Conservation (phyloP, 2,329 filamentous ascomycete genomes). For the Epichloe bromicola region DNA sequence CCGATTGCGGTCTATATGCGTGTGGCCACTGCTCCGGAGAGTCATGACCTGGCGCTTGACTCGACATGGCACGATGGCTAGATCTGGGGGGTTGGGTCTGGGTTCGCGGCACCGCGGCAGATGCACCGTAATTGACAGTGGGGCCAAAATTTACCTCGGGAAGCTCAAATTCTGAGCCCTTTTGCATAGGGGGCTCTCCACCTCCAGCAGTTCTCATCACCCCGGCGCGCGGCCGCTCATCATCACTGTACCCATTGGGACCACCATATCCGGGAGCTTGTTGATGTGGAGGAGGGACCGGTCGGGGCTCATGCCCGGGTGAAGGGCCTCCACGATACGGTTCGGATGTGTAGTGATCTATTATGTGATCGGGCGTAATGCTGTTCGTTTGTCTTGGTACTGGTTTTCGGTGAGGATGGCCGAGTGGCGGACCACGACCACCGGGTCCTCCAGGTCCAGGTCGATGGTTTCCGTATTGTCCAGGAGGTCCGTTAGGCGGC, state of each 20-base stretch:
- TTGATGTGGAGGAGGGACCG: slow-evolving; percentile 10
- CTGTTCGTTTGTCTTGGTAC: slow-evolving; percentile 15
- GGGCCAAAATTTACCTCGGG: slow-evolving; percentile 77
- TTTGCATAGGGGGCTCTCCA: slow-evolving; percentile 18
- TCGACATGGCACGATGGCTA: background rate
- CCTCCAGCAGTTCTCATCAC: slow-evolving; percentile 66
- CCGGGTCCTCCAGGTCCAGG: slow-evolving; percentile 15
- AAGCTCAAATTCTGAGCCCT: slow-evolving; percentile 37
- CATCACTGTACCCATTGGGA: slow-evolving; percentile 34
- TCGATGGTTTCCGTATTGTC: slow-evolving; percentile 8
- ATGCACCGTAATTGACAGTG: slow-evolving; percentile 52
- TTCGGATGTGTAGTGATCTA: slow-evolving; percentile 24
- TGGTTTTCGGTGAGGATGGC: slow-evolving; percentile 16
- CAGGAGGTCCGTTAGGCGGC: slow-evolving; percentile 8
- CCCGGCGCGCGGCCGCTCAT: slow-evolving; percentile 60
- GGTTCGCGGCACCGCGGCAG: slow-evolving; percentile 16
- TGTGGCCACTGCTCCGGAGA: slow-evolving; percentile 16
- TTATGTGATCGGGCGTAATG: slow-evolving; percentile 25
- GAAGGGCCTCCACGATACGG: slow-evolving; percentile 10
- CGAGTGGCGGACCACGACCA: slow-evolving; percentile 13
- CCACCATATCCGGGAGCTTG: slow-evolving; percentile 34
- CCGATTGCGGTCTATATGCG: slow-evolving; percentile 11
- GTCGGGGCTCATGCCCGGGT: slow-evolving; percentile 6
- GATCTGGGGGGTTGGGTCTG: slow-evolving; percentile 17
- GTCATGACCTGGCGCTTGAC: slow-evolving; percentile 16